These are phyloP conservation scores for Exserohilum rostratum DNA, from an alignment of 2,329 filamentous ascomycete genomes.

Conservation along the genomic window DNA sequence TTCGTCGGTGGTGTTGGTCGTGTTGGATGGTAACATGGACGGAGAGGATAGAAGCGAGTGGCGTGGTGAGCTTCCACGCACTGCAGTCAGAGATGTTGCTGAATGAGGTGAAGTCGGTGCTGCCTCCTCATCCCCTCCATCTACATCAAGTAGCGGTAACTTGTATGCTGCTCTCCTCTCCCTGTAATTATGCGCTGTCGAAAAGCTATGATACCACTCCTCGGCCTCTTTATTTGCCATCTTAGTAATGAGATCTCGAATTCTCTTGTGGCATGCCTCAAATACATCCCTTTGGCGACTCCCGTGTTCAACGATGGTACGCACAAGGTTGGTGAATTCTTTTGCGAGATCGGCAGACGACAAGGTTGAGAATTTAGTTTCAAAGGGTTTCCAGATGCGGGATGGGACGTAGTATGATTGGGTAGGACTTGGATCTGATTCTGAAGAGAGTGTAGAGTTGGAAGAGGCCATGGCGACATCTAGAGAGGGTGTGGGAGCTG, in stretches of 20 bases:
- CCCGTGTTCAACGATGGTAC: not conserved
- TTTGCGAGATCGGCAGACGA: not conserved
- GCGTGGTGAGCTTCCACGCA: not conserved
- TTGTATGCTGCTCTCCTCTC: not conserved
- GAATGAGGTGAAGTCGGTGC: not conserved
- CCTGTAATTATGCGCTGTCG: not conserved
- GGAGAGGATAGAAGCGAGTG: not conserved
- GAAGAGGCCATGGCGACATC: too few species aligned
- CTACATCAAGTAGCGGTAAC: constrained; percentile 5
- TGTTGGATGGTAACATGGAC: not conserved
- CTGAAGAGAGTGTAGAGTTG: too few species aligned
- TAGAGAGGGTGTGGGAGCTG: too few species aligned
- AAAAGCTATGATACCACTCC: not conserved
- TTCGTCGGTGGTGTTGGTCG: not conserved
- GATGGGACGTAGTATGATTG: too few species aligned
- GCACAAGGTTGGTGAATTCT: not conserved
- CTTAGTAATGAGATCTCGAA: not conserved
- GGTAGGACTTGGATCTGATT: too few species aligned
- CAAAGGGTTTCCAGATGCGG: not conserved
- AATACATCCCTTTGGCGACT: not conserved
- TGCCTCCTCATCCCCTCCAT: not conserved
- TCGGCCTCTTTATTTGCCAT: not conserved
- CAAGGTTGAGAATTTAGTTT: not conserved
- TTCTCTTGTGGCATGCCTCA: not conserved
- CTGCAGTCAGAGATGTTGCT: not conserved